Evolutionary conservation across 345 rosid genomes (phyloP).

Genomic region (Dipteronia dyeriana): DNA sequence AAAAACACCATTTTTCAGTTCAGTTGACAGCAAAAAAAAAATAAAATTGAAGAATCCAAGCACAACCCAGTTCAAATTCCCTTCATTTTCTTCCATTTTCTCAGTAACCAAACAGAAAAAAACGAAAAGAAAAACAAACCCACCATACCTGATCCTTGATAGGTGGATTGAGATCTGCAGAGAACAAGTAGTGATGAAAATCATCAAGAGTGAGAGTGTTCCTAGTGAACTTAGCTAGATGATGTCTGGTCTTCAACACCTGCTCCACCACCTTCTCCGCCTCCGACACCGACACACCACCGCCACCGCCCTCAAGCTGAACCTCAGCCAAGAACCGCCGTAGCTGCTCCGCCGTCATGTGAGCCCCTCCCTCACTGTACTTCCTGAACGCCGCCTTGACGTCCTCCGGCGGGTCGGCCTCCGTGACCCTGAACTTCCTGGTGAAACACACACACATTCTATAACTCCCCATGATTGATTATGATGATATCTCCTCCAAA

Average conservation of each 20-base stretch:
- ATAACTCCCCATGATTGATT: conserved; percentile 55
- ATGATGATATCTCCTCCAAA: not conserved
- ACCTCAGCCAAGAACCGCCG: conserved; percentile 52
- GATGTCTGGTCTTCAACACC: conserved; percentile 57
- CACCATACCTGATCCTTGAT: conserved; percentile 41
- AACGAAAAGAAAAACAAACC: not conserved
- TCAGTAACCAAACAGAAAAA: conserved; percentile 15
- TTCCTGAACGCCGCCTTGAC: conserved; percentile 52
- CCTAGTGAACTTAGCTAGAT: conserved; percentile 62
- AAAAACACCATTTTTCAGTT: not conserved
- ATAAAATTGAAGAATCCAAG: not conserved
- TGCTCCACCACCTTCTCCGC: conserved; percentile 61
- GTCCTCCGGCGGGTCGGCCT: conserved; percentile 69
- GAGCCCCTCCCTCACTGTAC: conserved; percentile 55
- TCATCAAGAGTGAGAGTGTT: conserved; percentile 69
- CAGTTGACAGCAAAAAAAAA: not conserved
- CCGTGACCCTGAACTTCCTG: conserved; percentile 62
- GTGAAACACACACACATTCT: conserved; percentile 70
- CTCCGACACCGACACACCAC: conserved; percentile 36
- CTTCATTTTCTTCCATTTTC: not conserved
- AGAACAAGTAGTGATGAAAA: conserved; percentile 59
- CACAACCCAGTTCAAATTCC: not conserved
- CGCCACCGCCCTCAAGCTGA: conserved; percentile 35
- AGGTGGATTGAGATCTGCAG: conserved; percentile 67
- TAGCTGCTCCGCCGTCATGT: conserved; percentile 73